Percentiles rank a stretch among this genome's conserved stretches.
Evolutionary conservation across 225 moss, liverwort and hornwort genomes (phyloP).

Genomic region (Pleurozium schreberi): DNA sequence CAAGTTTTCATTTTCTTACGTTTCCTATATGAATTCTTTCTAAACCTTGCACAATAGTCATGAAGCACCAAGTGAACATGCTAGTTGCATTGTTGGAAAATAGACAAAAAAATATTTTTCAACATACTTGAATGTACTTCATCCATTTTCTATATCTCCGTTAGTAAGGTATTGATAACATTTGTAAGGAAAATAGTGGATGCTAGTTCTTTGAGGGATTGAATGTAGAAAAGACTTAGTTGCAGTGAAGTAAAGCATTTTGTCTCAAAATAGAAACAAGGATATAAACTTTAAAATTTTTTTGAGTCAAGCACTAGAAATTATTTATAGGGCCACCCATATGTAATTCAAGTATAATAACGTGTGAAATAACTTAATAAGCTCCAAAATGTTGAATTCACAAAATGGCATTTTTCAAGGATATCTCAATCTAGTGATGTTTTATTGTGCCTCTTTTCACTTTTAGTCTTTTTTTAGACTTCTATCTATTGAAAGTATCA

Average conservation of each 20-base stretch:
- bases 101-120: background rate
- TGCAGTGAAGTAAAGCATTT: no score
- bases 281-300: background rate
- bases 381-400: background rate
- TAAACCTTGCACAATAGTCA: background rate
- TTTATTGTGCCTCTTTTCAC: background rate
- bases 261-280: background rate
- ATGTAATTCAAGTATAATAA: background rate
- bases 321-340: background rate
- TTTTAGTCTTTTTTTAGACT: background rate
- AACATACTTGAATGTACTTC: background rate
- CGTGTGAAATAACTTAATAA: background rate
- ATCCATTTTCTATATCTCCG: rapidly evolving
- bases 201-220: rapidly evolving
- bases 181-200: background rate
- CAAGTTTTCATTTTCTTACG: background rate
- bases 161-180: background rate
- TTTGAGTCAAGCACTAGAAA: background rate
- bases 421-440: no score
- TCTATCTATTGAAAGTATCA: no score
- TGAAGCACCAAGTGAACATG: background rate
- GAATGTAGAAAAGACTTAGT: background rate
- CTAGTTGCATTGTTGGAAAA: background rate
- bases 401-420: background rate
- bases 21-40: no score